Evolutionary conservation across 345 rosid species (phyloP).

Genomic region (Rhodomyrtus tomentosa): DNA sequence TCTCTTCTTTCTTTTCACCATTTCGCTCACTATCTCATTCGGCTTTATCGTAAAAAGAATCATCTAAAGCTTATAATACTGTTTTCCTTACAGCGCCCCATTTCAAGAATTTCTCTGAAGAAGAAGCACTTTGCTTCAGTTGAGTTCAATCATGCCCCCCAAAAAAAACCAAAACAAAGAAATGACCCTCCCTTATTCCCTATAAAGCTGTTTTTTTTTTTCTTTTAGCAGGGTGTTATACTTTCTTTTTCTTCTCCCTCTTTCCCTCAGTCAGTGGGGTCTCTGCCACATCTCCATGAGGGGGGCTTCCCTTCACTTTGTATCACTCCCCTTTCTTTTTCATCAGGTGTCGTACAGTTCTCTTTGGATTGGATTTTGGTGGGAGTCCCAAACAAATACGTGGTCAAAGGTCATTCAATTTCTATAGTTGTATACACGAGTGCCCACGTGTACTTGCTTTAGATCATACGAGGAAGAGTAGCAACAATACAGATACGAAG

Average conservation of each 20-base stretch:
- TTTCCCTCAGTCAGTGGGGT: slow-evolving; percentile 24
- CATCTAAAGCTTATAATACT: background rate
- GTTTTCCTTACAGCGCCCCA: background rate
- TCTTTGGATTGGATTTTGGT: background rate
- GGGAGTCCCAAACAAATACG: background rate
- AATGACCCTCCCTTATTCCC: slow-evolving; percentile 34
- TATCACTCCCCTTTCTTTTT: background rate
- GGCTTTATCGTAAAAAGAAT: background rate
- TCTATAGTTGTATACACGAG: slow-evolving; percentile 7
- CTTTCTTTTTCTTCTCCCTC: background rate
- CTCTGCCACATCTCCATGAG: slow-evolving; percentile 11
- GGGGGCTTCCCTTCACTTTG: slow-evolving; percentile 26
- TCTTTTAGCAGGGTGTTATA: background rate
- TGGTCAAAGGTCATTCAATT: slow-evolving; percentile 23
- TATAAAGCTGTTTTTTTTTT: slow-evolving; percentile 29
- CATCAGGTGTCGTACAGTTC: slow-evolving; percentile 7
- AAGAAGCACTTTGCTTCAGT: slow-evolving; percentile 9
- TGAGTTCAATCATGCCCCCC: slow-evolving; percentile 49
- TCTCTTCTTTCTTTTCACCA: background rate
- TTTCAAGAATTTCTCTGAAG: background rate
- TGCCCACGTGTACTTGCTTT: background rate
- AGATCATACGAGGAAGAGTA: background rate
- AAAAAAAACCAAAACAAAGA: background rate
- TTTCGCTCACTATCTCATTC: background rate
- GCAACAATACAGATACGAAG: background rate